Evolutionary conservation across 176 grass and related monocot species (phyloP).

Genomic region (Zizania latifolia): DNA sequence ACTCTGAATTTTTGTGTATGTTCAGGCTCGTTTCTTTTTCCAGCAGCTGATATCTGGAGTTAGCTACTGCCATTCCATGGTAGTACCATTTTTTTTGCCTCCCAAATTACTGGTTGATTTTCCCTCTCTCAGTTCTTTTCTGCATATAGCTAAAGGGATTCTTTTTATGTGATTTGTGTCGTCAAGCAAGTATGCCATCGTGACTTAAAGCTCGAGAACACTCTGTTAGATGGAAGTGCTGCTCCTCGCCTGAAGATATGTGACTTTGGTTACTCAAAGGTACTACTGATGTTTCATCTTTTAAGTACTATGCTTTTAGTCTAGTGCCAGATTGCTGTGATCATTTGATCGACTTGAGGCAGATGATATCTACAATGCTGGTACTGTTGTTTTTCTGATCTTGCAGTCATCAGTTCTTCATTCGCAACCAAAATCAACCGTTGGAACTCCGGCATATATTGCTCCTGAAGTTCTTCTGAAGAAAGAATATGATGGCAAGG

Average conservation of each 20-base stretch:
- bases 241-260: slow-evolving; percentile 77
- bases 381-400: neutral
- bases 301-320: neutral
- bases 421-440: slow-evolving; percentile 76
- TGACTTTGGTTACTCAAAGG: slow-evolving; percentile 88
- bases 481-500: slow-evolving; percentile 78
- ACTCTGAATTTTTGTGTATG: neutral
- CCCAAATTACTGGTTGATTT: neutral
- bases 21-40: slow-evolving; percentile 84
- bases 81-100: slow-evolving; percentile 5
- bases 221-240: slow-evolving; percentile 57
- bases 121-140: neutral
- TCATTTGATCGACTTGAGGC: neutral
- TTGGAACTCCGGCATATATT: slow-evolving; percentile 74
- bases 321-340: neutral
- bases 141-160: neutral
- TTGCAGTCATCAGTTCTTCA: slow-evolving; percentile 65
- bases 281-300: neutral
- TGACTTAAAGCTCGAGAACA: slow-evolving; percentile 78
- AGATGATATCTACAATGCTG: neutral
- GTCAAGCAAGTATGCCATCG: slow-evolving; percentile 82
- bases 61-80: slow-evolving; percentile 83
- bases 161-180: neutral
- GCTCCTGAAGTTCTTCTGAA: slow-evolving; percentile 61
- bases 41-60: slow-evolving; percentile 83